Evolutionary conservation across 2,329 filamentous ascomycete species (phyloP), one percentile per base, ranked within the genome.

Genomic region (Bipolaris cookei): DNA sequence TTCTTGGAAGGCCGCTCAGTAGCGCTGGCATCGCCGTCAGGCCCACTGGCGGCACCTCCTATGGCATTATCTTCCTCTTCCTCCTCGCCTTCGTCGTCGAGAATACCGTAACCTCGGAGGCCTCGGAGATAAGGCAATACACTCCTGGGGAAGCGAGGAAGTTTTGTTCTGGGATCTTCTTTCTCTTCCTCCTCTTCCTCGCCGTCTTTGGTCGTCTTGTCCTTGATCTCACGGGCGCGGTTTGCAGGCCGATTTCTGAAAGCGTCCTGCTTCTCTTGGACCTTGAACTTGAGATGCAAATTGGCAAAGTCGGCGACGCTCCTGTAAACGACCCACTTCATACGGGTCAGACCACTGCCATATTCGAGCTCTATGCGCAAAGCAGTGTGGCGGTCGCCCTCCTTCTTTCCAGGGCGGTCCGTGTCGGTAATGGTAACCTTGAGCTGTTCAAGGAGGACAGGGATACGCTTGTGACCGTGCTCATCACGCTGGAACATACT

Each of bases 401-500:
- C 71, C 39, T 70, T 72, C 35, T 61, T 67, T 3, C 54, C 51
- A 32, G 67, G 10, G n/a, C 51, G 55, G 87, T 82, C 81, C 68
- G 92, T 96, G 69, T 97, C 91, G 7, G 88, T 89, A 57, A 99
- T 90, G 55, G 85, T 87, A 58, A 99, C 84, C 75, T 96, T 97
- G 57, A 99, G 83, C 79, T 99, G 95, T 76, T 99, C 95, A 6
- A 99, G 84, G 3, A 99, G 85, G 51, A 99, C 92, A 0, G 95
- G 95, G 55, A 99, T 97, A 57, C 93, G 88, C 78, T 91, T 95
- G 77, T 96, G 95, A 46, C 94, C 92, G 68, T 97, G 91, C 77
- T 99, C 95, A 68, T 99, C 95, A 55, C 95, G 86, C 78, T 98
- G 95, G 68, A 98, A 95, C 91, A 98, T 97, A 72, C 93, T 97